These are phyloP conservation scores for Xylariaceae sp. DNA, from an alignment of 2,329 filamentous ascomycete species.

Conservation along the genomic window DNA sequence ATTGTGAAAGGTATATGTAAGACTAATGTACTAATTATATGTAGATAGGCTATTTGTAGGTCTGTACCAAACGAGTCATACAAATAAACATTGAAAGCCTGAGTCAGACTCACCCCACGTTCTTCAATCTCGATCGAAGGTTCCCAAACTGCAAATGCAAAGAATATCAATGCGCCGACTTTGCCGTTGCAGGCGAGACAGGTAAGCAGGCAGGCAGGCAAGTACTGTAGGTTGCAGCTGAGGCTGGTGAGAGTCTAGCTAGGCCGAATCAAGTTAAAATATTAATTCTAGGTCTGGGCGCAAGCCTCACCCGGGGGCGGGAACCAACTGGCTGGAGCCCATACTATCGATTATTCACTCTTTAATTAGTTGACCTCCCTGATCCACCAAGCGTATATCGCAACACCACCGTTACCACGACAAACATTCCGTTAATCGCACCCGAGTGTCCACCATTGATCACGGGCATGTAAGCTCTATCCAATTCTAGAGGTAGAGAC, in stretches of 20 bases:
- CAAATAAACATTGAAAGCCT: too few relatives aligned
- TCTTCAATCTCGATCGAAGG: too few relatives aligned
- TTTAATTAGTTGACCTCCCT: too few relatives aligned
- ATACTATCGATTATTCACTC: too few relatives aligned
- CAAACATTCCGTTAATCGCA: slow-evolving; percentile 4
- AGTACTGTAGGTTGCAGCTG: too few relatives aligned
- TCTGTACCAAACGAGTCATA: too few relatives aligned
- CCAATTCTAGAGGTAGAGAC: slow-evolving; percentile 28
- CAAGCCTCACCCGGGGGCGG: slow-evolving; percentile 3
- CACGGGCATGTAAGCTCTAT: slow-evolving; percentile 38
- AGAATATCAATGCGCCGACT: background rate
- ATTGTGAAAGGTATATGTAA: too few relatives aligned
- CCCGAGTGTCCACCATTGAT: slow-evolving; percentile 5
- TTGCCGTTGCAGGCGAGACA: slow-evolving; percentile 16
- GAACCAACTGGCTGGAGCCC: too few relatives aligned
- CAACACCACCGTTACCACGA: background rate
- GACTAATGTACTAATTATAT: background rate
- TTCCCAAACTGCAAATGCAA: background rate
- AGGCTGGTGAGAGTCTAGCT: slow-evolving; percentile 9
- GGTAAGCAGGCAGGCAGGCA: too few relatives aligned
- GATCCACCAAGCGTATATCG: too few relatives aligned
- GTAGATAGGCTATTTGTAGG: too few relatives aligned
- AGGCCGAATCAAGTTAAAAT: background rate
- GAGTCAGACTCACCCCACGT: too few relatives aligned
- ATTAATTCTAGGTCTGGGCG: background rate